Percentiles rank a stretch among this genome's conserved stretches.
These are phyloP conservation scores for Mycotypha africana DNA, from an alignment of 371 early-diverging fungal species.

Conservation along the genomic window DNA sequence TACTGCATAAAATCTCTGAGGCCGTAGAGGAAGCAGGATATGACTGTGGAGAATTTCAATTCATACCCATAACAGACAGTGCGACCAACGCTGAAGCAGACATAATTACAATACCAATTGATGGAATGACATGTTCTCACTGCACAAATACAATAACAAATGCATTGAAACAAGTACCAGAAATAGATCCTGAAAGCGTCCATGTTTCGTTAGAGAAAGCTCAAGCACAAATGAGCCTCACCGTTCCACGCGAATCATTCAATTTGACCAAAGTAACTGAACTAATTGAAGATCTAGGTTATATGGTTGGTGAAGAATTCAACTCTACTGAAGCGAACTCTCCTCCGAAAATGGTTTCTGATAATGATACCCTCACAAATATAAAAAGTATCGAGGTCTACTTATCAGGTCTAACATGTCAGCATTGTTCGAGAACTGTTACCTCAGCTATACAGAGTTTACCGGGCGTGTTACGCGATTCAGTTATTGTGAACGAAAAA, in stretches of 20 bases:
- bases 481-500: constrained; percentile 44
- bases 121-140: constrained; percentile 85
- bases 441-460: constrained; percentile 32
- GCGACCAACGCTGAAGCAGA: background rate
- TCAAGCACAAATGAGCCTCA: constrained; percentile 34
- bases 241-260: background rate
- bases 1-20: constrained; percentile 11
- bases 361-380: too few relatives aligned
- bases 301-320: too few relatives aligned
- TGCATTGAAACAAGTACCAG: constrained; percentile 45
- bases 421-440: constrained; percentile 69
- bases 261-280: too few relatives aligned
- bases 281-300: constrained; percentile 63
- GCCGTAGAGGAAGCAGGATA: constrained; percentile 32
- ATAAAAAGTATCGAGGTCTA: too few relatives aligned
- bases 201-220: constrained; percentile 40
- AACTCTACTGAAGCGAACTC: constrained; percentile 21
- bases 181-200: constrained; percentile 43
- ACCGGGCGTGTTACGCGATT: constrained; percentile 45
- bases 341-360: background rate
- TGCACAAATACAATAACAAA: constrained; percentile 73
- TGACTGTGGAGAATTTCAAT: constrained; percentile 9
- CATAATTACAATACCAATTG: constrained; percentile 11
- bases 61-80: background rate
- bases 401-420: constrained; percentile 74